Conservation (phyloP, 208 protist genomes). For the Hexamita inflata region DNA sequence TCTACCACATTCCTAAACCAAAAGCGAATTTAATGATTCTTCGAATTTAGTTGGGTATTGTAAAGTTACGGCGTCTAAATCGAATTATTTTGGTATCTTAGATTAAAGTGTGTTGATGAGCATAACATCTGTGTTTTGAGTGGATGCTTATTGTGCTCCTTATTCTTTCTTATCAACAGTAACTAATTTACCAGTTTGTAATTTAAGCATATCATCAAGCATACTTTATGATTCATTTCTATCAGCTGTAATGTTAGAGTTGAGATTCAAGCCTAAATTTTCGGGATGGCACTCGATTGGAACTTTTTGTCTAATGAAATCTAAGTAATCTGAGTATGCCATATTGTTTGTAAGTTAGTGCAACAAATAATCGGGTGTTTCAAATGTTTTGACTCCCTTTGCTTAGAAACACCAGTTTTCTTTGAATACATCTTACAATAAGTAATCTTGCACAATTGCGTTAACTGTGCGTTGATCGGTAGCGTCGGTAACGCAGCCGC, state of each 20-base stretch:
- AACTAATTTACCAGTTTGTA: constrained; percentile 65
- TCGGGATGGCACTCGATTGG: constrained; percentile 75
- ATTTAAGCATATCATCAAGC: constrained; percentile 61
- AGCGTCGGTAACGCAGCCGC: constrained; percentile 80
- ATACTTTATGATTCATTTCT: constrained; percentile 63
- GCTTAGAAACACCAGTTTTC: constrained; percentile 77
- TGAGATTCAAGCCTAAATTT: constrained; percentile 91
- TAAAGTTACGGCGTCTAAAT: constrained; percentile 47
- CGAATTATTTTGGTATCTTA: constrained; percentile 52
- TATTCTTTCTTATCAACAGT: constrained; percentile 48
- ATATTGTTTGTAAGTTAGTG: constrained; percentile 62
- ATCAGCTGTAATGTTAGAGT: constrained; percentile 83
- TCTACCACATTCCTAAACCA: constrained; percentile 83
- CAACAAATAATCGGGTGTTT: constrained; percentile 87
- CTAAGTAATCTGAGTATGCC: constrained; percentile 54
- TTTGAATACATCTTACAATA: constrained; percentile 64
- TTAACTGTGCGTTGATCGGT: constrained; percentile 80
- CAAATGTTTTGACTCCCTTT: constrained; percentile 66
- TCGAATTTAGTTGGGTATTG: constrained; percentile 77
- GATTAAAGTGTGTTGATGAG: constrained; percentile 47
- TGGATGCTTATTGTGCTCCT: background rate
- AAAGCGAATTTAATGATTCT: constrained; percentile 91
- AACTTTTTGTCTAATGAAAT: constrained; percentile 64
- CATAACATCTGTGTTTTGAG: background rate
- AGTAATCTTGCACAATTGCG: constrained; percentile 72